Evolutionary conservation across 768 basidiomycete species (phyloP), one percentile per base, ranked within the genome.

Genomic region (Naganishia vaughanmartiniae): DNA sequence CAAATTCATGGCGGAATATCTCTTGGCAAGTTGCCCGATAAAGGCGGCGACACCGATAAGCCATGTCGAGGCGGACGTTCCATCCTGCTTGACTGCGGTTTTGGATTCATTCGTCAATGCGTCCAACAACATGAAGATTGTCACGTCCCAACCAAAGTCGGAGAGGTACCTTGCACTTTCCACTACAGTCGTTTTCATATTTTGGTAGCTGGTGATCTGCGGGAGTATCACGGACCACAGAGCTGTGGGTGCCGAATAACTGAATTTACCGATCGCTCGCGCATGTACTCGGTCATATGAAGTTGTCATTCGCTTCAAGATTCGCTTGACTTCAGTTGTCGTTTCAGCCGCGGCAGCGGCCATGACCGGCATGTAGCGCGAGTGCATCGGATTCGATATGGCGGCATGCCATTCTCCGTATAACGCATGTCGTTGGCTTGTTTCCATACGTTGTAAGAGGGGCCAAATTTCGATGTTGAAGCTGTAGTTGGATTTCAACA

Each of bases 151-250:
- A 9, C 92, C 92, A 86, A 99, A 89, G 72, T 89, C 89, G 3
- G 92, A 93, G 73, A 93, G 88, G 82, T 91, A 94, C 78, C 90
- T 85, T 74, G 93, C 84, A 21, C 90, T 90, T 74, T 93, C 92
- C 30, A 98, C 90, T 53, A 97, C 90, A 26, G 93, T 91, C 51
- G 85, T 86, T 12, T 91, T 92, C 58, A 79, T 79, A 81, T 98
- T 99, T 78, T 95, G 91, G 77, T 99, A 99, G 17, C 91, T 89
- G 89, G 93, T 92, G 70, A 97, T 90, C 81, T 98, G 96, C 74
- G 89, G 89, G 56, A 99, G 88, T 0, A 90, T 92, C 72, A 91
- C 90, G 28, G 86, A 79, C 83, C 97, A 98, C 75, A 98, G 87
- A 60, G 94, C 89, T 74, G 88, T 89, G 5, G 96, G 96, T 77